Conservation (phyloP, 805 yeast genomes). For the Myxozyma monticola region DNA sequence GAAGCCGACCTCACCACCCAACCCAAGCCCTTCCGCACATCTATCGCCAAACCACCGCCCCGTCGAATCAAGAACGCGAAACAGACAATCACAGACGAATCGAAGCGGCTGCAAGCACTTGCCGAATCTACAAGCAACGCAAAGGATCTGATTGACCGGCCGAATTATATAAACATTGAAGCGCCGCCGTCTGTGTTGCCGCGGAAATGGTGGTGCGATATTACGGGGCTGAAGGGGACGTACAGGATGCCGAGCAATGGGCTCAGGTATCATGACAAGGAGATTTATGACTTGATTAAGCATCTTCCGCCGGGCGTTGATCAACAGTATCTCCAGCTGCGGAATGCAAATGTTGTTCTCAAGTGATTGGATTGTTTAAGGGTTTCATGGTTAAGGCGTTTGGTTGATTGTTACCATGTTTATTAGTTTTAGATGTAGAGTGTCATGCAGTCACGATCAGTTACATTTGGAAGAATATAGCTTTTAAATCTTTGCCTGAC, state of each 20-base stretch:
- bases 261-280: slow-evolving; percentile 76
- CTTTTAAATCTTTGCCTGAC: no score
- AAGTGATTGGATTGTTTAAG: neutral
- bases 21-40: slow-evolving; percentile 55
- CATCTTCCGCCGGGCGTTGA: slow-evolving; percentile 87
- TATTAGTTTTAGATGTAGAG: no score
- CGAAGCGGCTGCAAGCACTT: slow-evolving; percentile 56
- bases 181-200: slow-evolving; percentile 91
- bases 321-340: slow-evolving; percentile 82
- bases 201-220: slow-evolving; percentile 81
- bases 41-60: slow-evolving; percentile 49
- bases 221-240: slow-evolving; percentile 80
- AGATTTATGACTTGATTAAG: slow-evolving; percentile 72
- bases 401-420: no score
- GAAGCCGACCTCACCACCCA: slow-evolving; percentile 35
- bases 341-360: slow-evolving; percentile 80
- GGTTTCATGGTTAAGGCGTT: no score
- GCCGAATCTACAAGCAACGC: slow-evolving; percentile 31
- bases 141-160: slow-evolving; percentile 41
- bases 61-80: slow-evolving; percentile 71
- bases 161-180: slow-evolving; percentile 67
- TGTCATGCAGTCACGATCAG: neutral
- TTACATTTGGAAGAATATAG: no score
- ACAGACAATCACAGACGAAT: slow-evolving; percentile 76
- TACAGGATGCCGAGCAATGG: slow-evolving; percentile 71